phyloP scores from a whole-genome alignment of 2,329 filamentous ascomycete species.

The Leptoxyphium fumago region DNA sequence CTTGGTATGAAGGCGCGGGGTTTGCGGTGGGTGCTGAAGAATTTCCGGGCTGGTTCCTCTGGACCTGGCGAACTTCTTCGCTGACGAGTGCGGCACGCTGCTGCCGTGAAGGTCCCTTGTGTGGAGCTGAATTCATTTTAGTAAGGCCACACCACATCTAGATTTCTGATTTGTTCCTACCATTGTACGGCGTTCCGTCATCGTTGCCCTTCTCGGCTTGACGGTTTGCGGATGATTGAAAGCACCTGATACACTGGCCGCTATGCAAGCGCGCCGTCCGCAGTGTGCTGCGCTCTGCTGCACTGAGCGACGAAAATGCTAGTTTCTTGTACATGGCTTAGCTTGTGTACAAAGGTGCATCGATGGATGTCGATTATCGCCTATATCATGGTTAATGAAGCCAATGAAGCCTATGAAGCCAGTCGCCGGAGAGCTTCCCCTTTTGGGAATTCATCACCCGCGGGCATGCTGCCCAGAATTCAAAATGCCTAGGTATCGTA shows the following conservation, averaged over 20 bases:
- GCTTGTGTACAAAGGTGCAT: not conserved
- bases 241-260: conserved; percentile 11
- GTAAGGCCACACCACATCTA: not conserved
- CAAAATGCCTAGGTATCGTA: no score
- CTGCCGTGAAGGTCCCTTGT: conserved; percentile 10
- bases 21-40: not conserved
- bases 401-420: not conserved
- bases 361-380: not conserved
- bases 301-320: conserved; percentile 4
- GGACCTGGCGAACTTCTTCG: conserved; percentile 13
- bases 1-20: not conserved
- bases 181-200: conserved; percentile 4
- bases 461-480: no score
- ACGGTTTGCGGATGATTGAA: conserved; percentile 6
- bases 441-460: conserved; percentile 1
- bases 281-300: conserved; percentile 8
- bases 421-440: conserved; percentile 2
- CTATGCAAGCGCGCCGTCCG: conserved; percentile 8
- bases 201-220: conserved; percentile 6
- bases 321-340: conserved; percentile 6
- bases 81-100: conserved; percentile 14
- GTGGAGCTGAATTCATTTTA: conserved; percentile 3
- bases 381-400: not conserved
- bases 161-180: conserved; percentile 2
- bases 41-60: conserved; percentile 6